phyloP scores from a whole-genome alignment of 2,329 filamentous ascomycete species.

The Diaporthe helianthi region DNA sequence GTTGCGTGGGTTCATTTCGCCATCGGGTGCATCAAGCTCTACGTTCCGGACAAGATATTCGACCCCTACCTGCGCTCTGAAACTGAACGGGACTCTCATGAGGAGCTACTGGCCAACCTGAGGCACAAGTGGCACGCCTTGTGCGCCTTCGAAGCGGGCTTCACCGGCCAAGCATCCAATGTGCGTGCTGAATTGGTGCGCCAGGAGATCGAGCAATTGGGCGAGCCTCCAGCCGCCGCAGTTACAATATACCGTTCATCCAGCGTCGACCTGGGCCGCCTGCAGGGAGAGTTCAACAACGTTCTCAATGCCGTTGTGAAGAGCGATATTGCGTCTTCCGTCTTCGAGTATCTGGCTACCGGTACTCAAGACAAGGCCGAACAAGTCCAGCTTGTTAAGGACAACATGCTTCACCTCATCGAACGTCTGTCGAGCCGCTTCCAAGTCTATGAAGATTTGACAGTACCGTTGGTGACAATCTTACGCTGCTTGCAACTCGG shows the following conservation, averaged over 20 bases:
- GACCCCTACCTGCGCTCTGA: conserved; percentile 76
- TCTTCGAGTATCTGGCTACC: conserved; percentile 44
- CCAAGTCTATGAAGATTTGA: conserved; percentile 84
- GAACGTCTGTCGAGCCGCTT: conserved; percentile 74
- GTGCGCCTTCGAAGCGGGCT: conserved; percentile 67
- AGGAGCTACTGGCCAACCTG: conserved; percentile 63
- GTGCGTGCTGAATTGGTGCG: conserved; percentile 70
- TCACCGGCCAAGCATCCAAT: conserved; percentile 73
- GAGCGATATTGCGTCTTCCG: conserved; percentile 50
- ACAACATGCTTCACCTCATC: conserved; percentile 72
- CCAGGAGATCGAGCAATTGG: conserved; percentile 68
- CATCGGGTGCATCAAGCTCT: conserved; percentile 76
- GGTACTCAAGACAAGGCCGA: conserved; percentile 45
- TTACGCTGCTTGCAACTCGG: conserved; percentile 81
- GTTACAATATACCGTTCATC: conserved; percentile 75
- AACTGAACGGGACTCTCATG: conserved; percentile 68
- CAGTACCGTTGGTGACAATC: conserved; percentile 77
- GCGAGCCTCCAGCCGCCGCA: conserved; percentile 69
- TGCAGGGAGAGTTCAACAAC: conserved; percentile 86
- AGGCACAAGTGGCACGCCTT: conserved; percentile 65
- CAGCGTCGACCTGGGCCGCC: conserved; percentile 68
- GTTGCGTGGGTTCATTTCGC: conserved; percentile 80
- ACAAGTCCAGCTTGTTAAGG: conserved; percentile 58
- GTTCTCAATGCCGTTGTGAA: conserved; percentile 70
- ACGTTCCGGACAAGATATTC: conserved; percentile 84